phyloP scores from a whole-genome alignment of 2,329 filamentous ascomycete genomes.

The Monilinia fructicola region DNA sequence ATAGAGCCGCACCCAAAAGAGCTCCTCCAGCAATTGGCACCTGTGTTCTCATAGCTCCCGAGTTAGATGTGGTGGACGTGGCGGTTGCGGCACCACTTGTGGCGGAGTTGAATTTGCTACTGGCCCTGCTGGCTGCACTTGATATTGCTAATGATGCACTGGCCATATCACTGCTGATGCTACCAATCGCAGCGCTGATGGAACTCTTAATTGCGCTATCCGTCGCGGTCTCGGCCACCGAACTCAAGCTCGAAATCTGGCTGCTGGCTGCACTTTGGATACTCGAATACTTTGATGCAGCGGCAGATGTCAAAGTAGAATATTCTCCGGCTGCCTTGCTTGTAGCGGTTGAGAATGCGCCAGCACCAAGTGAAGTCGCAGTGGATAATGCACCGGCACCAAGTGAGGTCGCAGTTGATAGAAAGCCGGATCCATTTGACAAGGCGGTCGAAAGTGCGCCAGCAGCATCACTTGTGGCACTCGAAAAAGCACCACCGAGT shows the following conservation, averaged over 20 bases:
- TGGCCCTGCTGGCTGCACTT: slow-evolving; percentile 12
- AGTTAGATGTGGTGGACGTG: slow-evolving; percentile 10
- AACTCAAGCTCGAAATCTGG: slow-evolving; percentile 17
- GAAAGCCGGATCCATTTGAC: background rate
- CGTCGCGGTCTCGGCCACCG: slow-evolving; percentile 15
- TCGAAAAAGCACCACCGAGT: slow-evolving; percentile 6
- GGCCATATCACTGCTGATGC: slow-evolving; percentile 13
- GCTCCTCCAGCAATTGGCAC: slow-evolving; percentile 20
- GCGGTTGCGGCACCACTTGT: background rate
- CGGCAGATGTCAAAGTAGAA: slow-evolving; percentile 7
- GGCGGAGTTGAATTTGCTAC: background rate
- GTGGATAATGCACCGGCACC: slow-evolving; percentile 2
- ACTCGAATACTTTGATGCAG: slow-evolving; percentile 6
- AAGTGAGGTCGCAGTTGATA: background rate
- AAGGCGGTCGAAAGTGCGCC: slow-evolving; percentile 7
- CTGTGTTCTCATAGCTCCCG: slow-evolving; percentile 22
- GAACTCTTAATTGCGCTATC: slow-evolving; percentile 18
- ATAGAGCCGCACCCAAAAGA: slow-evolving; percentile 21
- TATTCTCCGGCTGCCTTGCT: background rate
- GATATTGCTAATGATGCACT: background rate
- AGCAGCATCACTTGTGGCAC: background rate
- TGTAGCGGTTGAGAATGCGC: slow-evolving; percentile 1
- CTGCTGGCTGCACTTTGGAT: slow-evolving; percentile 10
- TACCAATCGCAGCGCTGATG: slow-evolving; percentile 12
- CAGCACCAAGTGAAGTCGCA: background rate